Conservation (phyloP, 371 early-diverging fungal species). For the Mortierella sp. region DNA sequence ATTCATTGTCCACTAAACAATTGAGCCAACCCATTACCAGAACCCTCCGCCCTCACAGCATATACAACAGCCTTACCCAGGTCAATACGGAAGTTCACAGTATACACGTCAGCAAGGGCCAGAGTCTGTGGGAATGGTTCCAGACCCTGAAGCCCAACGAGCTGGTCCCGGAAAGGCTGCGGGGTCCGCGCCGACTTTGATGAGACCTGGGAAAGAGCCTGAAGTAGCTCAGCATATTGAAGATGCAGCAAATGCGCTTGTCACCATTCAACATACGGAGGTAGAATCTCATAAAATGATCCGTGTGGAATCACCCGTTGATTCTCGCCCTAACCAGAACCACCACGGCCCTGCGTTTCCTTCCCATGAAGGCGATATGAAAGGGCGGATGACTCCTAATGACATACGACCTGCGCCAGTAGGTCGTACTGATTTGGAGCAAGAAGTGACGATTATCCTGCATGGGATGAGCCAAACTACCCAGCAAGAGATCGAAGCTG, state of each 20-base stretch:
- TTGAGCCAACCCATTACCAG: not conserved
- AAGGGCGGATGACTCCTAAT: not conserved
- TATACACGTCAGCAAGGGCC: slow-evolving; percentile 5
- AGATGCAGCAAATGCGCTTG: slow-evolving; percentile 32
- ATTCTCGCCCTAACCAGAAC: slow-evolving; percentile 2
- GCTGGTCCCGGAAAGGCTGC: not conserved
- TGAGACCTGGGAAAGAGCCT: slow-evolving; percentile 17
- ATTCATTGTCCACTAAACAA: no score
- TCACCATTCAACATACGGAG: slow-evolving; percentile 38
- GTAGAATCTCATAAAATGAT: slow-evolving; percentile 14
- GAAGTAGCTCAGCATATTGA: slow-evolving; percentile 24
- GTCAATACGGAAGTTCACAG: slow-evolving; percentile 3
- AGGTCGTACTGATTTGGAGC: slow-evolving; percentile 13
- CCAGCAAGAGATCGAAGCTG: slow-evolving; percentile 14
- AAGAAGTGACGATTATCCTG: slow-evolving; percentile 27
- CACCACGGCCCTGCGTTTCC: slow-evolving; percentile 6
- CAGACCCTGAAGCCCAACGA: not conserved
- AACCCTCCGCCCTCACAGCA: slow-evolving; percentile 6
- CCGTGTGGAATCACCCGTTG: slow-evolving; percentile 10
- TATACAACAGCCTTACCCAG: not conserved
- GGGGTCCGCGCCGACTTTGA: not conserved
- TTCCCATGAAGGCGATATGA: not conserved
- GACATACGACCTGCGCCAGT: not conserved
- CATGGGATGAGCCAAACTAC: slow-evolving; percentile 38
- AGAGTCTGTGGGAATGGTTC: not conserved